These are phyloP conservation scores for Zostera marina DNA, from an alignment of 116 monocot species.

Conservation along the genomic window DNA sequence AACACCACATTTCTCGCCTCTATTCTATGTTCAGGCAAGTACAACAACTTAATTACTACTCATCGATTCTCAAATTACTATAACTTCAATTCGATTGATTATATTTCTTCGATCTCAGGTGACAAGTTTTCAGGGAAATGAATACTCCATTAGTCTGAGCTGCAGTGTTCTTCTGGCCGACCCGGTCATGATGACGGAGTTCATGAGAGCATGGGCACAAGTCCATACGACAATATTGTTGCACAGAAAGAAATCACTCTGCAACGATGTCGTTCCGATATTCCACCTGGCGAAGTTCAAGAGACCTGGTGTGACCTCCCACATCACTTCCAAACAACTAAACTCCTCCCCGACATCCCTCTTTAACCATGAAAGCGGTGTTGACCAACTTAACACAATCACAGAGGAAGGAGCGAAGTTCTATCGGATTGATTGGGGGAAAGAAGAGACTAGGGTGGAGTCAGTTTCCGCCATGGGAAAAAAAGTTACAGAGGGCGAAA, in stretches of 20 bases:
- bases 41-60: background rate
- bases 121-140: slow-evolving; percentile 4
- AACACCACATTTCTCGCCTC: slow-evolving; percentile 27
- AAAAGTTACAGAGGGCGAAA: no score
- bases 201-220: slow-evolving; percentile 11
- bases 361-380: slow-evolving; percentile 13
- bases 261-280: slow-evolving; percentile 1
- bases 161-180: slow-evolving; percentile 15
- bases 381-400: no score
- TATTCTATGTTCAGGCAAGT: slow-evolving; percentile 47
- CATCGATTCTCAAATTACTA: no score
- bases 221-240: slow-evolving; percentile 3
- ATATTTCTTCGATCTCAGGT: slow-evolving; percentile 4
- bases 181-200: background rate
- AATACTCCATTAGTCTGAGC: slow-evolving; percentile 12
- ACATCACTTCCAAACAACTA: slow-evolving; percentile 21
- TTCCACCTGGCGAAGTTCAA: slow-evolving; percentile 32
- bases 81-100: no score
- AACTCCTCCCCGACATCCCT: slow-evolving; percentile 22
- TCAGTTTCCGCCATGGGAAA: no score
- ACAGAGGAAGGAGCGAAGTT: no score
- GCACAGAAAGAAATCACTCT: background rate
- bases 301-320: slow-evolving; percentile 3
- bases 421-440: no score
- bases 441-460: no score